Conservation (phyloP, 2,329 filamentous ascomycete genomes). For the Trichoderma aggressivum region DNA sequence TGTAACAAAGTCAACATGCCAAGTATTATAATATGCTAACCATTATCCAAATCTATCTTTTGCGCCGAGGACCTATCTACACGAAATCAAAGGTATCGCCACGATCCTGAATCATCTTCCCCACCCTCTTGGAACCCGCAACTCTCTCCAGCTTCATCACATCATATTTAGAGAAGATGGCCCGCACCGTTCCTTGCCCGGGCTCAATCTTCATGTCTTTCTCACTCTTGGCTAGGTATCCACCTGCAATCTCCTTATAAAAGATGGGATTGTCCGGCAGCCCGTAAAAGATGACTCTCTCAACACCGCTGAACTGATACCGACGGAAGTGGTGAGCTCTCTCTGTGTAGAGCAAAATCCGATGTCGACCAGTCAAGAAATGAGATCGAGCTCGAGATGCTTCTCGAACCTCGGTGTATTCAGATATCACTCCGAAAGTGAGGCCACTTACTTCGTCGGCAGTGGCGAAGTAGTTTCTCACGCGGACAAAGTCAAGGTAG, state of each 20-base stretch:
- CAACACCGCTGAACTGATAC: constrained; percentile 78
- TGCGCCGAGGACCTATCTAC: constrained; percentile 34
- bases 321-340: constrained; percentile 95
- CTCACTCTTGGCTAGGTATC: constrained; percentile 60
- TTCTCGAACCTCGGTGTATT: constrained; percentile 78
- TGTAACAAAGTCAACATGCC: neutral
- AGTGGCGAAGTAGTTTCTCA: constrained; percentile 88
- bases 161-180: constrained; percentile 85
- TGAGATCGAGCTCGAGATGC: constrained; percentile 81
- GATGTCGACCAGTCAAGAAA: constrained; percentile 79
- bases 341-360: constrained; percentile 85
- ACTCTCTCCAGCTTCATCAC: constrained; percentile 83
- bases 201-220: constrained; percentile 53
- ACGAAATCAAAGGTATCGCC: constrained; percentile 95
- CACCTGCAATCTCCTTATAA: constrained; percentile 72
- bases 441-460: constrained; percentile 53
- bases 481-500: constrained; percentile 90
- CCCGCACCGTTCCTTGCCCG: constrained; percentile 57
- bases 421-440: constrained; percentile 73
- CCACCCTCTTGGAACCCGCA: constrained; percentile 75
- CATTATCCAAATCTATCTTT: neutral
- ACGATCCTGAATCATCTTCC: constrained; percentile 77
- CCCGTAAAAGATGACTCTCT: constrained; percentile 82
- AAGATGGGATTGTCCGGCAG: constrained; percentile 84
- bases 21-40: neutral